Evolutionary conservation across 305 asterid genomes (phyloP).

Genomic region (Coffea humblotiana): DNA sequence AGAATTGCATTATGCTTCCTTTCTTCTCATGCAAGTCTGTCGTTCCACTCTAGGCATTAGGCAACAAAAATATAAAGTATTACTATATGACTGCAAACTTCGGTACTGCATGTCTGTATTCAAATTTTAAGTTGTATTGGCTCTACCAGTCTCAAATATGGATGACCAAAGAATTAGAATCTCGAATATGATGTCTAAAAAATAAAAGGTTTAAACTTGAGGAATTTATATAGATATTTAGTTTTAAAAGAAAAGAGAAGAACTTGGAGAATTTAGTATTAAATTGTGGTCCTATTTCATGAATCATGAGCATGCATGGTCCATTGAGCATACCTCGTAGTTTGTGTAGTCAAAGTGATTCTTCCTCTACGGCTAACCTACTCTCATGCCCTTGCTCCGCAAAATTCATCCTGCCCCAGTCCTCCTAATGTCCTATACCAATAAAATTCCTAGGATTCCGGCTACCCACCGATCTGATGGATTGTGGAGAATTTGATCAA

Average conservation of each 20-base stretch:
- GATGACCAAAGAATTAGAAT: background rate
- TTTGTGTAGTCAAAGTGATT: conserved; percentile 17
- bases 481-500: background rate
- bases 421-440: background rate
- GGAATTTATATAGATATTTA: too few species aligned
- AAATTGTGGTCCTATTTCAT: background rate
- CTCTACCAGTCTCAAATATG: conserved; percentile 5
- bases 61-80: conserved; percentile 4
- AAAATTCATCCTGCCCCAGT: background rate
- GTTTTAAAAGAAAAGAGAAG: too few species aligned
- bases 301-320: background rate
- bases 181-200: too few species aligned
- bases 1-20: conserved; percentile 38
- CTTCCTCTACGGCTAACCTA: background rate
- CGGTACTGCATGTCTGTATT: background rate
- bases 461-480: background rate
- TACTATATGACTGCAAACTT: background rate
- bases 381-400: too few species aligned
- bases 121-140: conserved; percentile 14
- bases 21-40: conserved; percentile 40
- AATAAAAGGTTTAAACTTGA: too few species aligned
- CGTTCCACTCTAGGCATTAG: conserved; percentile 24
- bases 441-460: background rate
- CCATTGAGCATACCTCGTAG: conserved; percentile 14
- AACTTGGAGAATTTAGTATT: too few species aligned